Percentiles rank a stretch among this genome's conserved stretches.
phyloP scores from a whole-genome alignment of 2,329 filamentous ascomycete species.

The Conoideocrella luteorostrata region DNA sequence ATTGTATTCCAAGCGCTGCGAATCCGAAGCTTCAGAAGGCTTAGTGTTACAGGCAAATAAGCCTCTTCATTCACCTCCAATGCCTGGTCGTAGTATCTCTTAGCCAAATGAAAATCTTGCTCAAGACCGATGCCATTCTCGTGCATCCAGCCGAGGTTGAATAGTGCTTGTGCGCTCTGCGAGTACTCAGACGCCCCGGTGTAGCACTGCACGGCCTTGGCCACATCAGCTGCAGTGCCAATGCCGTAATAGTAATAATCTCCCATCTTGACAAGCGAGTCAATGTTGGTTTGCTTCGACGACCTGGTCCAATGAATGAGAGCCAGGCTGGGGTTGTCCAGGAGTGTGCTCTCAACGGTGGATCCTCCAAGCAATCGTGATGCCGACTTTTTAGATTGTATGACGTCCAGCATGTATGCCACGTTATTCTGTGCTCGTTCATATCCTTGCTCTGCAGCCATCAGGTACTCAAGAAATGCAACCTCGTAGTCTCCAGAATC shows the following conservation, averaged over 20 bases:
- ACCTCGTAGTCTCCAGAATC: conserved; percentile 71
- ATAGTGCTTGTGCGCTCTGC: conserved; percentile 89
- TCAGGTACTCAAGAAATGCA: conserved; percentile 73
- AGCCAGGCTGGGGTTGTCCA: conserved; percentile 56
- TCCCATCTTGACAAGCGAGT: conserved; percentile 94
- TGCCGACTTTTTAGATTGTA: conserved; percentile 41
- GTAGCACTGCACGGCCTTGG: conserved; percentile 91
- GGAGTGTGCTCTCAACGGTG: conserved; percentile 27
- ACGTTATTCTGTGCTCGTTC: conserved; percentile 87
- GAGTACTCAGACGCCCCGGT: conserved; percentile 85
- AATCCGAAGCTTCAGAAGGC: conserved; percentile 74
- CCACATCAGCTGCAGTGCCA: conserved; percentile 63
- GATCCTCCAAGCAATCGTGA: conserved; percentile 41
- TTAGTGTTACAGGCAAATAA: conserved; percentile 86
- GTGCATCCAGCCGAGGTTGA: conserved; percentile 99
- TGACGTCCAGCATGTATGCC: conserved; percentile 75
- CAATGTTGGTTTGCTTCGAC: conserved; percentile 85
- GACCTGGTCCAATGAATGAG: conserved; percentile 94
- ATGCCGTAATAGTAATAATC: conserved; percentile 90
- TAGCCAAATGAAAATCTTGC: conserved; percentile 95
- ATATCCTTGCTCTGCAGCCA: conserved; percentile 89
- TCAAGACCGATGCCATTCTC: conserved; percentile 90
- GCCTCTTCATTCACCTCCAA: conserved; percentile 88
- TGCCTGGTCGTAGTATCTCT: conserved; percentile 90
- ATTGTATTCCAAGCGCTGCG: conserved; percentile 93